A percentile compares a stretch with the other conserved stretches of the same genome.
These are phyloP conservation scores for Phytophthora fragariae DNA, from an alignment of 352 stramenopile species.

Conservation along the genomic window DNA sequence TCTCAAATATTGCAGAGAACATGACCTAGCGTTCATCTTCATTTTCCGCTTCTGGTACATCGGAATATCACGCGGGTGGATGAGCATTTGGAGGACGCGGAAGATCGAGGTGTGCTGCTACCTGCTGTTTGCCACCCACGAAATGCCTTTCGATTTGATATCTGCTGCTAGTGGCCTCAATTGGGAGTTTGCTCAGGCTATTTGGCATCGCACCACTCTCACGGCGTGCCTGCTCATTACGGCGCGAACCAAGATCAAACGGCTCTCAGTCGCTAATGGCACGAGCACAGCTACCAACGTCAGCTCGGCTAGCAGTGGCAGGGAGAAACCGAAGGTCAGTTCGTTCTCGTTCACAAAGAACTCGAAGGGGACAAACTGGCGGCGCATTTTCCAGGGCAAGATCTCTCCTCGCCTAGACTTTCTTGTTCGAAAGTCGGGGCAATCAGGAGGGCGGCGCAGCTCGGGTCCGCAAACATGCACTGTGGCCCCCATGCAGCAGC, in stretches of 20 bases:
- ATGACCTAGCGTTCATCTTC: slow-evolving; percentile 35
- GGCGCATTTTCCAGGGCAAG: slow-evolving; percentile 19
- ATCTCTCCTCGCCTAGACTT: slow-evolving; percentile 2
- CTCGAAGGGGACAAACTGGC: slow-evolving; percentile 27
- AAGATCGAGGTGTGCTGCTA: slow-evolving; percentile 43
- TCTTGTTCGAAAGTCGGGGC: slow-evolving; percentile 16
- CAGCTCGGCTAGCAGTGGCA: slow-evolving; percentile 13
- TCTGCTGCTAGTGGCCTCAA: slow-evolving; percentile 30
- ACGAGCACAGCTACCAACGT: background rate
- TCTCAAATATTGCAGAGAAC: slow-evolving; percentile 35
- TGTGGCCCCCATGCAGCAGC: slow-evolving; percentile 4
- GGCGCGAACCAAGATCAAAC: slow-evolving; percentile 27
- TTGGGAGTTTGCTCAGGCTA: slow-evolving; percentile 51
- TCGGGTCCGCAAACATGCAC: slow-evolving; percentile 11
- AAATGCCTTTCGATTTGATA: slow-evolving; percentile 47
- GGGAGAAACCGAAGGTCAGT: background rate
- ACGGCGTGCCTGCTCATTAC: slow-evolving; percentile 43
- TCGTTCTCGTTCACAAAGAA: background rate
- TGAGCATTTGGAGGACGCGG: slow-evolving; percentile 24
- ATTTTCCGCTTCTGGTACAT: slow-evolving; percentile 57
- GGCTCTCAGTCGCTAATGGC: slow-evolving; percentile 1
- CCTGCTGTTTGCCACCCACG: slow-evolving; percentile 49
- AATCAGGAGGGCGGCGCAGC: slow-evolving; percentile 13
- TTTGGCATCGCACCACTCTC: slow-evolving; percentile 52
- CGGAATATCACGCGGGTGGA: slow-evolving; percentile 34